A percentile compares a stretch with the other conserved stretches of the same genome.
Conservation (phyloP, 352 stramenopile genomes). For the Phytopythium vexans region DNA sequence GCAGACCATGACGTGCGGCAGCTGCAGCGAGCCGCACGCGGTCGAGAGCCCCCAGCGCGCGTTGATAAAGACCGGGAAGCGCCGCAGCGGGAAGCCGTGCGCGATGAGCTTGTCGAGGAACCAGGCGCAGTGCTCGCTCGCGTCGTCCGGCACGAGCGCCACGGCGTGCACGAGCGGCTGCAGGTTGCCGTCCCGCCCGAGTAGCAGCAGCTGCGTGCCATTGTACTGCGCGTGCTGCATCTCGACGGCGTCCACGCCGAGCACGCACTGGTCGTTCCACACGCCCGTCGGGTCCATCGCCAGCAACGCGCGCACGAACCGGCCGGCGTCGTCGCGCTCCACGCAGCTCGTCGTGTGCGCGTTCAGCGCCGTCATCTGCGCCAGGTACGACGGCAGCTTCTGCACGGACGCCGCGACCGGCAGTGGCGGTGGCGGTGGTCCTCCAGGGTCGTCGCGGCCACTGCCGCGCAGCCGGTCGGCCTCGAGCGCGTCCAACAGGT, state of each 20-base stretch:
- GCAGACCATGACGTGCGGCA: conserved; percentile 34
- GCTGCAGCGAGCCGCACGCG: conserved; percentile 5
- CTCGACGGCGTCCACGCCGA: conserved; percentile 33
- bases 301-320: conserved; percentile 30
- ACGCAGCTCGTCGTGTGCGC: conserved; percentile 25
- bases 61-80: conserved; percentile 36
- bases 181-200: conserved; percentile 36
- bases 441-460: not conserved
- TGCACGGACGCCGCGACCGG: conserved; percentile 21
- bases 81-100: conserved; percentile 40
- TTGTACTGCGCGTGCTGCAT: conserved; percentile 23
- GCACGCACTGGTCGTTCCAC: conserved; percentile 37
- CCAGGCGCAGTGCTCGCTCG: conserved; percentile 28
- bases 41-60: conserved; percentile 18
- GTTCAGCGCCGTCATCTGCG: conserved; percentile 31
- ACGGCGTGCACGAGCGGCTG: conserved; percentile 31
- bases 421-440: not conserved
- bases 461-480: conserved; percentile 11
- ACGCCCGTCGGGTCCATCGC: conserved; percentile 37
- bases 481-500: conserved; percentile 40
- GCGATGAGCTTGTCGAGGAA: conserved; percentile 42
- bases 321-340: conserved; percentile 21
- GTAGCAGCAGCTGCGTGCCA: conserved; percentile 30
- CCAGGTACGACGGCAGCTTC: conserved; percentile 37
- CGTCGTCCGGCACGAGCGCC: conserved; percentile 32